Conservation (phyloP, 208 protist species). For the Wallacemonas sp. region DNA sequence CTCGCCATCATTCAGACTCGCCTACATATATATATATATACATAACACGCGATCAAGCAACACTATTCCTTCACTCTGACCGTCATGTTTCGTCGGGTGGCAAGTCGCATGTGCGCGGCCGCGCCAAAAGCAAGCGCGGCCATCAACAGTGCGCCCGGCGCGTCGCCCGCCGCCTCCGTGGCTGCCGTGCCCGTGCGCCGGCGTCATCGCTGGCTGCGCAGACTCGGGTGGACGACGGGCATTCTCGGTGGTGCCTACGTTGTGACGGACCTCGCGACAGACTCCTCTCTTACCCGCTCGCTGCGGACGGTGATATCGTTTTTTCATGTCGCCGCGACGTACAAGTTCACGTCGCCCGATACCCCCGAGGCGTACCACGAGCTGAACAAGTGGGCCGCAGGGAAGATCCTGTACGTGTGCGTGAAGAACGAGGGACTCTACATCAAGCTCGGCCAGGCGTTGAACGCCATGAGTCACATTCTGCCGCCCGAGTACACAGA, state of each 20-base stretch:
- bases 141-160: too few relatives aligned
- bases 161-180: too few relatives aligned
- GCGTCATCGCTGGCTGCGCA: conserved; percentile 27
- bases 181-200: too few relatives aligned
- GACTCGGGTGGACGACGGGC: conserved; percentile 28
- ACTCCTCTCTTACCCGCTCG: conserved; percentile 68
- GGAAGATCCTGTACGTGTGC: conserved; percentile 56
- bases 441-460: conserved; percentile 85
- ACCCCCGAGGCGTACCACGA: conserved; percentile 56
- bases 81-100: too few relatives aligned
- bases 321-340: conserved; percentile 42
- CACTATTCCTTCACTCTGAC: too few relatives aligned
- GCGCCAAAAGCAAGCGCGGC: too few relatives aligned
- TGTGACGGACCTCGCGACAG: conserved; percentile 45
- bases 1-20: too few relatives aligned
- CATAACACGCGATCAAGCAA: too few relatives aligned
- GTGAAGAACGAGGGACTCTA: conserved; percentile 87
- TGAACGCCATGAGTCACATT: conserved; percentile 89
- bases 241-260: conserved; percentile 24
- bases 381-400: conserved; percentile 50
- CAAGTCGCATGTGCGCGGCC: too few relatives aligned
- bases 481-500: conserved; percentile 85
- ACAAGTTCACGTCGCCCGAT: conserved; percentile 64
- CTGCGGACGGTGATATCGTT: conserved; percentile 47
- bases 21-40: too few relatives aligned